Conservation (phyloP, 2,329 filamentous ascomycete species). For the Ophiobolus disseminans region DNA sequence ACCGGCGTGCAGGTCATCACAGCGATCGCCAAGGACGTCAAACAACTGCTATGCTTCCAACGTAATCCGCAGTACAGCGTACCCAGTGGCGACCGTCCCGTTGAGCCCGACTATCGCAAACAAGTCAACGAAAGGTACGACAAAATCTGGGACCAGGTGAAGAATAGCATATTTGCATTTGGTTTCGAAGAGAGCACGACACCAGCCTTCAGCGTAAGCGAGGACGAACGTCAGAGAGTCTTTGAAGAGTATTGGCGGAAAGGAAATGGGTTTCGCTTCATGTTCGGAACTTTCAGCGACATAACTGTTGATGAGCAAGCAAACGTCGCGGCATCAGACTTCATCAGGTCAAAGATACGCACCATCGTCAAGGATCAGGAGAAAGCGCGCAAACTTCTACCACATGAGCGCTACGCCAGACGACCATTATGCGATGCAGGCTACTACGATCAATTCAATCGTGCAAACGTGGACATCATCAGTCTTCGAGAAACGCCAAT, state of each 20-base stretch:
- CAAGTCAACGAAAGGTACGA: conserved; percentile 45
- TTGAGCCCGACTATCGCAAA: conserved; percentile 34
- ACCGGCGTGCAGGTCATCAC: conserved; percentile 64
- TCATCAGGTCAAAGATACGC: conserved; percentile 48
- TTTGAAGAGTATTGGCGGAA: conserved; percentile 16
- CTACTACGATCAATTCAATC: conserved; percentile 52
- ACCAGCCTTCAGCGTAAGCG: background rate
- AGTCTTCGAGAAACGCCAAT: conserved; percentile 49
- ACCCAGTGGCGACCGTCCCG: conserved; percentile 57
- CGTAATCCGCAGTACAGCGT: conserved; percentile 53
- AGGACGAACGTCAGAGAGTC: conserved; percentile 16
- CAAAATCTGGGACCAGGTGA: conserved; percentile 38
- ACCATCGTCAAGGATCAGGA: conserved; percentile 49
- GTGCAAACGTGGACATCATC: conserved; percentile 49
- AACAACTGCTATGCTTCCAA: conserved; percentile 60
- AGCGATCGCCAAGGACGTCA: conserved; percentile 16
- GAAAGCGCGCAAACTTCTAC: conserved; percentile 51
- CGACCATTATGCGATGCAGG: conserved; percentile 50
- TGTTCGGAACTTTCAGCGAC: conserved; percentile 35
- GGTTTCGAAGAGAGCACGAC: background rate
- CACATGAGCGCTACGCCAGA: conserved; percentile 51
- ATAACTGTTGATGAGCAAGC: conserved; percentile 37
- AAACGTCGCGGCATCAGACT: conserved; percentile 49
- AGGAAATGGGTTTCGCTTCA: conserved; percentile 39
- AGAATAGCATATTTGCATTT: conserved; percentile 19